Base-by-base conservation (phyloP, 345 rosid genomes). In the Citropsis articulata region DNA sequence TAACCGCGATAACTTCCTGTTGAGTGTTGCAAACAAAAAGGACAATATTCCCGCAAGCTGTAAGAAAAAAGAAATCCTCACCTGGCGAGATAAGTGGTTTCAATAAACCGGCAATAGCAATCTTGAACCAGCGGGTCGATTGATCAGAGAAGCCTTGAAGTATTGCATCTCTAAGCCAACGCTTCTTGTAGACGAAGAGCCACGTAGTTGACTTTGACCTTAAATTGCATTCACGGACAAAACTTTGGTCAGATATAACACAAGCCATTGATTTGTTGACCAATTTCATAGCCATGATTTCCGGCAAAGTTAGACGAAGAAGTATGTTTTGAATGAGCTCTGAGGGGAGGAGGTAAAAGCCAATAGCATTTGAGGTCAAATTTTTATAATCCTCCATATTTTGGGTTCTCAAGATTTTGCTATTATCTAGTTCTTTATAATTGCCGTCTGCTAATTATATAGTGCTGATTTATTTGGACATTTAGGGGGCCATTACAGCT, bases 271-370 rank as follows among this genome's bases (percentile, higher is more conserved):
- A 86, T 75, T 86, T 91, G 63, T 84, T 91, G 73, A 91, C 88
- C 53, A 83, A 83, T 83, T 83, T 89, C 77, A 91, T 83, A 9
- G 82, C 80, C 65, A 89, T 74, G 79, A 94, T 89, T 75, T 94
- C 93, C 0, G 95, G 95, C 71, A 89, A 66, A 66, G 93, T 81
- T 4, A 94, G 84, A 50, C 82, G 78, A 45, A 88, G 87, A 71
- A 94, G 86, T 56, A 92, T 92, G 86, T 71, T 84, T n/a, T 88
- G 93, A 42, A 89, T 91, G 80, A 94, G 91, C 42, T 91, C 97
- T 1, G 89, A 85, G 1, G 98, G 97, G 50, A 94, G 98, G 64
- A 90, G 94, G 86, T 90, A 90, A 24, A 94, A 89, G 19, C 94
- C 93, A 8, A 92, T 71, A 13, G 84, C 27, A 14, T 77, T 76